Conservation (phyloP, 768 basidiomycete species). For the Mycena rebaudengoi region DNA sequence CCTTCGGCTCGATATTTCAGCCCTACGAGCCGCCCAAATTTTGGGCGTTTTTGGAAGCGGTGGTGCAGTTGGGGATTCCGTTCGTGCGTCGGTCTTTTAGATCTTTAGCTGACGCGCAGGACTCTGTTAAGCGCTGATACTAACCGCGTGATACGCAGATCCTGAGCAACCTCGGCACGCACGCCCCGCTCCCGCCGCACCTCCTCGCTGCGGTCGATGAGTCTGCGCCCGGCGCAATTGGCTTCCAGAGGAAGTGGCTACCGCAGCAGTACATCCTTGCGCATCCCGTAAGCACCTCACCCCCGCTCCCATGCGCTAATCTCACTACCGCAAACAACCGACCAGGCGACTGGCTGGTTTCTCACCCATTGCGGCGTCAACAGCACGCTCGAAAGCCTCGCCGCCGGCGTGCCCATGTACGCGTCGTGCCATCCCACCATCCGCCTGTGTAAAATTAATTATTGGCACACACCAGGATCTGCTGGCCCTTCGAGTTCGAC, state of each 20-base stretch:
- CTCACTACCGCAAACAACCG: neutral
- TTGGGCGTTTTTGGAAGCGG: neutral
- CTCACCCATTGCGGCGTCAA: conserved; percentile 1
- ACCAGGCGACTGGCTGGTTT: neutral
- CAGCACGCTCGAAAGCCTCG: neutral
- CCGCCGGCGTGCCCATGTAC: neutral
- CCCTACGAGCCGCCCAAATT: neutral
- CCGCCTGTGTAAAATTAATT: neutral
- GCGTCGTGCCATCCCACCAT: neutral
- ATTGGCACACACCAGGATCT: neutral
- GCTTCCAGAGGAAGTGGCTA: neutral
- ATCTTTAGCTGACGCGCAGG: neutral
- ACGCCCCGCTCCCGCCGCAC: neutral
- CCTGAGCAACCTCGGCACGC: neutral
- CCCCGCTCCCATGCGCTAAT: too few relatives aligned
- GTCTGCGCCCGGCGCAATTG: too few relatives aligned
- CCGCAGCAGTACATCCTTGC: neutral
- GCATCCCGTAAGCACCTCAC: neutral
- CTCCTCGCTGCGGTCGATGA: neutral
- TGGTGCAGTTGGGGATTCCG: neutral
- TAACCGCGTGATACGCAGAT: too few relatives aligned
- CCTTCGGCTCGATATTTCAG: neutral
- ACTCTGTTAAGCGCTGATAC: too few relatives aligned
- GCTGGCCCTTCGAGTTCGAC: neutral
- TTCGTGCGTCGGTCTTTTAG: neutral